Percentiles rank a stretch among this genome's conserved stretches.
phyloP scores from a whole-genome alignment of 2,329 filamentous ascomycete species.

The Trichoderma atroviride region DNA sequence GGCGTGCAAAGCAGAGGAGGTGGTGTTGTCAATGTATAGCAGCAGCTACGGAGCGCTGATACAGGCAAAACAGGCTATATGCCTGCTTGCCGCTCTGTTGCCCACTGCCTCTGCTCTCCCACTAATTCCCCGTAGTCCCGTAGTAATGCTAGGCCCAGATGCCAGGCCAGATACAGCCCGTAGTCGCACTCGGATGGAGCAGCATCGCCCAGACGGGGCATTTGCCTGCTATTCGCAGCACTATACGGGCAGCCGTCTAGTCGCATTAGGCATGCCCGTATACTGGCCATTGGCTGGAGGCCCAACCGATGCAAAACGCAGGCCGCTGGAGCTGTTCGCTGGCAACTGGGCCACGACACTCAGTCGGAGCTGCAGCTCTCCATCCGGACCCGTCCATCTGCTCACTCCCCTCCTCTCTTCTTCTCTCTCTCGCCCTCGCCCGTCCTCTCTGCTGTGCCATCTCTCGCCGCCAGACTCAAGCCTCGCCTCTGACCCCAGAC shows the following conservation, averaged over 20 bases:
- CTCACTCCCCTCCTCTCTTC: conserved; percentile 21
- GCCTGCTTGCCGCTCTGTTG: neutral
- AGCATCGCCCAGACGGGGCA: neutral
- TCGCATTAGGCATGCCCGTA: neutral
- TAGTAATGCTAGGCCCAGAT: neutral
- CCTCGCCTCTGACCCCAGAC: conserved; percentile 26
- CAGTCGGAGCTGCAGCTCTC: conserved; percentile 7
- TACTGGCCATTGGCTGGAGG: neutral
- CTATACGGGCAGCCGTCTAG: neutral
- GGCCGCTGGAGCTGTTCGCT: conserved; percentile 22
- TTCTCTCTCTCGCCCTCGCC: neutral
- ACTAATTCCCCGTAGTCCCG: neutral
- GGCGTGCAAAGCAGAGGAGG: neutral
- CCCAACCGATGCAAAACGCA: conserved; percentile 17
- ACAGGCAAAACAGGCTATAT: neutral
- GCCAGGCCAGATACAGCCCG: neutral
- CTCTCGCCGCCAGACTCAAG: conserved; percentile 16
- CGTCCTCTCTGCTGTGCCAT: conserved; percentile 1
- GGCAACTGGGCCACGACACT: conserved; percentile 24
- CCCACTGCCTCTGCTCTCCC: neutral
- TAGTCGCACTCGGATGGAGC: neutral
- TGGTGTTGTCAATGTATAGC: neutral
- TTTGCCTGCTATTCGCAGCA: neutral
- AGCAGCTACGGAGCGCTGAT: neutral
- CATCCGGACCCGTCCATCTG: conserved; percentile 8